Evolutionary conservation across 441 rosid genomes (phyloP).

Genomic region (Flueggea neowawraea): DNA sequence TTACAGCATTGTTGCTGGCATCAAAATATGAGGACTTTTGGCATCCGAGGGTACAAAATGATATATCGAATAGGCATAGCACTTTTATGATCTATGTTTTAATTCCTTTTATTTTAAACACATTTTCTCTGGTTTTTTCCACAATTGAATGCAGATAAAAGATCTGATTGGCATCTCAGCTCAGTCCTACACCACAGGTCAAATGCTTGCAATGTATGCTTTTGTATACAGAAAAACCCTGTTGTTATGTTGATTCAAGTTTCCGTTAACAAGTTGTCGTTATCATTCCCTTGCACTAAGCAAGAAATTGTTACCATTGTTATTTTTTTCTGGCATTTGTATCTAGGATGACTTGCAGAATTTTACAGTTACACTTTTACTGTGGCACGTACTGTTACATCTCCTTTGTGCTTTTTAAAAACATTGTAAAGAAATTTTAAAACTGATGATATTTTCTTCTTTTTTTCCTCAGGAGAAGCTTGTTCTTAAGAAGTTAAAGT

Average conservation of each 20-base stretch:
- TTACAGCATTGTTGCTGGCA: slow-evolving; percentile 77
- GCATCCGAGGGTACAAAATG: slow-evolving; percentile 82
- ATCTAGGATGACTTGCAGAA: too few species aligned
- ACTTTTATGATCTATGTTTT: background rate
- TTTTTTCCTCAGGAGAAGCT: slow-evolving; percentile 61
- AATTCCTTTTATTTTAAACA: slow-evolving; percentile 5
- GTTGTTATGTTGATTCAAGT: slow-evolving; percentile 65
- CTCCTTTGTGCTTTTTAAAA: too few species aligned
- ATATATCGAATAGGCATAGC: background rate
- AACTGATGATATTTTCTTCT: background rate
- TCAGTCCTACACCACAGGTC: slow-evolving; percentile 76
- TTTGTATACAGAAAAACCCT: slow-evolving; percentile 6
- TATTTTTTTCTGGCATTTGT: too few species aligned
- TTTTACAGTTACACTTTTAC: too few species aligned
- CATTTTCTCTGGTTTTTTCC: slow-evolving; percentile 6
- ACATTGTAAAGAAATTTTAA: too few species aligned
- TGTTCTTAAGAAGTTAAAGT: slow-evolving; percentile 69
- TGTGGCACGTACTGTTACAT: too few species aligned
- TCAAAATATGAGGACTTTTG: slow-evolving; percentile 94
- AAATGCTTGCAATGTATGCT: slow-evolving; percentile 63
- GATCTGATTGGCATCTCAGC: slow-evolving; percentile 89
- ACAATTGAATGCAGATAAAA: slow-evolving; percentile 50
- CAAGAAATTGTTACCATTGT: too few species aligned
- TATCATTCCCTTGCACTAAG: too few species aligned
- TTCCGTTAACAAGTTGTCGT: slow-evolving; percentile 41